These are phyloP conservation scores for Diaporthe ilicicola DNA, from an alignment of 2,329 filamentous ascomycete species.

Conservation along the genomic window DNA sequence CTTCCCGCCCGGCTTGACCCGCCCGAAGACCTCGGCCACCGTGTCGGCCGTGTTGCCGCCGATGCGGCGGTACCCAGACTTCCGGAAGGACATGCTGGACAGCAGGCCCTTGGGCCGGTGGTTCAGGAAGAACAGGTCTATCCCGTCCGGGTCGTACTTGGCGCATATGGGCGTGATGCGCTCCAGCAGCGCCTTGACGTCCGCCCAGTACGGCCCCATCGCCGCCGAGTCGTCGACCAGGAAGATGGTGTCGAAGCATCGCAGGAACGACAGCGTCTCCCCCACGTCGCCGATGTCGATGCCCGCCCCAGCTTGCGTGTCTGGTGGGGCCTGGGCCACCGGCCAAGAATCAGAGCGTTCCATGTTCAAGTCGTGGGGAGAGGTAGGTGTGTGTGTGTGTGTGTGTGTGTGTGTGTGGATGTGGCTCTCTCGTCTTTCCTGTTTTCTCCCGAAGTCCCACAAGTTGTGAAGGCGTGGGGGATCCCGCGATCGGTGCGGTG, in stretches of 20 bases:
- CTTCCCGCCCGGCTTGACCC: slow-evolving; percentile 39
- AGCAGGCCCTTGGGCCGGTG: slow-evolving; percentile 33
- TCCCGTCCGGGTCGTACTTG: slow-evolving; percentile 34
- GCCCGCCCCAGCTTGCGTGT: slow-evolving; percentile 18
- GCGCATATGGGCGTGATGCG: slow-evolving; percentile 33
- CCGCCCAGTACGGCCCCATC: slow-evolving; percentile 32
- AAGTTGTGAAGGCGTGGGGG: neutral
- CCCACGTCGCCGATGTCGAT: slow-evolving; percentile 32
- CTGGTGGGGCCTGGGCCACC: slow-evolving; percentile 7
- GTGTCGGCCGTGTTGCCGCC: slow-evolving; percentile 39
- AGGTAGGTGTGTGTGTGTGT: neutral
- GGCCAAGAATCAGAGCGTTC: slow-evolving; percentile 27
- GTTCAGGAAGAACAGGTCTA: slow-evolving; percentile 35
- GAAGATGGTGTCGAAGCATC: slow-evolving; percentile 35
- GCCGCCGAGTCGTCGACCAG: slow-evolving; percentile 33
- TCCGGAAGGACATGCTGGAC: slow-evolving; percentile 34
- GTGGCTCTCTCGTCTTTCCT: neutral
- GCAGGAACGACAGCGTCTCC: slow-evolving; percentile 33
- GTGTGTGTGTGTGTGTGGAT: too few species aligned
- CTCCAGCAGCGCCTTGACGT: slow-evolving; percentile 32
- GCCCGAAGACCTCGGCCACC: slow-evolving; percentile 38
- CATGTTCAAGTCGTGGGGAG: neutral
- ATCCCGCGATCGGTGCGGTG: neutral
- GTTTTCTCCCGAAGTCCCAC: neutral
- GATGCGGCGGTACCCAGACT: slow-evolving; percentile 36